phyloP scores from a whole-genome alignment of 2,329 filamentous ascomycete species.

The Claviceps paspali region DNA sequence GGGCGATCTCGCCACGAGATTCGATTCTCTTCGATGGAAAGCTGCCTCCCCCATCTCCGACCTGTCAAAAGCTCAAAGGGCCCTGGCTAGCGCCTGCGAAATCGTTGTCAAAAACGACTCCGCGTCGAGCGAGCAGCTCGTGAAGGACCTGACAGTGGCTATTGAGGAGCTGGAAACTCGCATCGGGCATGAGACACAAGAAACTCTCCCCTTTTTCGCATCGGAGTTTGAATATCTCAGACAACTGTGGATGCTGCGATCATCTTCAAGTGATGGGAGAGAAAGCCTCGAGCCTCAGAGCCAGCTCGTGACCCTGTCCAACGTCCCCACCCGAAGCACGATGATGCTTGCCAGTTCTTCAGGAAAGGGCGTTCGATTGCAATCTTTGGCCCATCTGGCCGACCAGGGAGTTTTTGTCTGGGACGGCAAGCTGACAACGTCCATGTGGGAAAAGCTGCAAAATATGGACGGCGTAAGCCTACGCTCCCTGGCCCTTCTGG shows the following conservation, averaged over 20 bases:
- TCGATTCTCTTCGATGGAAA: constrained; percentile 47
- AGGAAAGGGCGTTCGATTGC: constrained; percentile 24
- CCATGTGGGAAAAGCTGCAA: constrained; percentile 40
- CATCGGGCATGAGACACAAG: constrained; percentile 25
- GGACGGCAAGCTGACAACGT: constrained; percentile 25
- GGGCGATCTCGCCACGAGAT: constrained; percentile 40
- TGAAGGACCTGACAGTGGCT: constrained; percentile 33
- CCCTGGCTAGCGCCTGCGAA: constrained; percentile 39
- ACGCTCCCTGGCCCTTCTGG: constrained; percentile 45
- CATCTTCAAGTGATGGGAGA: constrained; percentile 3
- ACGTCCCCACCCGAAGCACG: constrained; percentile 18
- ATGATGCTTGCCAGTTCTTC: constrained; percentile 19
- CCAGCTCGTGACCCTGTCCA: constrained; percentile 35
- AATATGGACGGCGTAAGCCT: constrained; percentile 37
- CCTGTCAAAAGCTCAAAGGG: constrained; percentile 36
- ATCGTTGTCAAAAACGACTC: constrained; percentile 29
- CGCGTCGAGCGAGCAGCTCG: constrained; percentile 28
- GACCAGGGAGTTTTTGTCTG: constrained; percentile 22
- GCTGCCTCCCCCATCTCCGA: constrained; percentile 34
- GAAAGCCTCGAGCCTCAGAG: constrained; percentile 7
- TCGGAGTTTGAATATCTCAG: constrained; percentile 41
- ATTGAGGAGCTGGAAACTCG: constrained; percentile 35
- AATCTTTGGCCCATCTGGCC: constrained; percentile 32
- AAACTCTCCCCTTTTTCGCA: constrained; percentile 33
- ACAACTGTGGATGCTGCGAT: constrained; percentile 32